Evolutionary conservation across 306 rosid genomes (phyloP).

Genomic region (Malus orientalis): DNA sequence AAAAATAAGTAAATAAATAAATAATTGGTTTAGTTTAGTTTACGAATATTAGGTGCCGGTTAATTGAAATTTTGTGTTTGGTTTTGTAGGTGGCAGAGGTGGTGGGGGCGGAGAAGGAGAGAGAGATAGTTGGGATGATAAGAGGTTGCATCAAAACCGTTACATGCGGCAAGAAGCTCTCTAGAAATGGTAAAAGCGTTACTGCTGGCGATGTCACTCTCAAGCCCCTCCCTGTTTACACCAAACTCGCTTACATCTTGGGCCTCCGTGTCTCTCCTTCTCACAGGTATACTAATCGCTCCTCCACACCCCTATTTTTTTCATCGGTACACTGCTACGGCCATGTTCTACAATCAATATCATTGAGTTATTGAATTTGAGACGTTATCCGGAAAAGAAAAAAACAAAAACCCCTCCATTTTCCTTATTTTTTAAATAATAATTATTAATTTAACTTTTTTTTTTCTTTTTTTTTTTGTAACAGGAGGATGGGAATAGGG

Average conservation of each 20-base stretch:
- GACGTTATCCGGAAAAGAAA: neutral
- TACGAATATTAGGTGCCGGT: no score
- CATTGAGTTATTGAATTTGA: no score
- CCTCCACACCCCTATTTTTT: neutral
- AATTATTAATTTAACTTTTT: neutral
- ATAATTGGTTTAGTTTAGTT: neutral
- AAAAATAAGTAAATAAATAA: no score
- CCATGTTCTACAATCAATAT: no score
- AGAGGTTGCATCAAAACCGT: conserved; percentile 94
- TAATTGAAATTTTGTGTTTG: neutral
- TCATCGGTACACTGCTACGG: neutral
- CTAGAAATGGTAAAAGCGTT: conserved; percentile 35
- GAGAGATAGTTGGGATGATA: conserved; percentile 72
- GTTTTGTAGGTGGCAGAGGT: conserved; percentile 63
- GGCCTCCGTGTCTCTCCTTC: conserved; percentile 94
- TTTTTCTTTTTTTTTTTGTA: neutral
- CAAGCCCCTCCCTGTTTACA: conserved; percentile 53
- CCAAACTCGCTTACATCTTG: conserved; percentile 70
- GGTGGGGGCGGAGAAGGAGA: conserved; percentile 30
- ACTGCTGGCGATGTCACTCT: neutral
- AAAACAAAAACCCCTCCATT: neutral
- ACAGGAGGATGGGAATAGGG: conserved; percentile 94
- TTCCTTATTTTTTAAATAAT: neutral
- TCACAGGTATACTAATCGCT: conserved; percentile 41
- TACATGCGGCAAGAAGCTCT: conserved; percentile 56